Percentiles rank a stretch among this genome's conserved stretches.
Evolutionary conservation across 2,329 filamentous ascomycete species (phyloP).

Genomic region (Aureobasidium pullulans): DNA sequence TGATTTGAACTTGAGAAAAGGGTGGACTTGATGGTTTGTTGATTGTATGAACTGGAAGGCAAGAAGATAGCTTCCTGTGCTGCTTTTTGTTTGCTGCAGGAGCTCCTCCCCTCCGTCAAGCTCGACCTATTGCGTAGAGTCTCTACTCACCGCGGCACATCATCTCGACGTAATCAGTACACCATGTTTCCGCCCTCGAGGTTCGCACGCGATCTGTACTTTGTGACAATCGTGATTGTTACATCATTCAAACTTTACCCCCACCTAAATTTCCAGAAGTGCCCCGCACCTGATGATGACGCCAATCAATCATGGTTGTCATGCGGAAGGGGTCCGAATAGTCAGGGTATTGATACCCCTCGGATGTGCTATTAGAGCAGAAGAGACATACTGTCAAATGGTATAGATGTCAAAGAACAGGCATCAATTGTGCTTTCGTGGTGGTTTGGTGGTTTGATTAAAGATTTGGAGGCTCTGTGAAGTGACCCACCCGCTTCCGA

Average conservation of each 20-base stretch:
- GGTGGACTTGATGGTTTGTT: neutral
- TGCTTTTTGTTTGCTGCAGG: slow-evolving; percentile 1
- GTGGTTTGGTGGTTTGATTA: neutral
- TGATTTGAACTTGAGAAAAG: neutral
- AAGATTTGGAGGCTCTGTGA: neutral
- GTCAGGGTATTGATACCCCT: neutral
- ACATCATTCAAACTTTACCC: neutral
- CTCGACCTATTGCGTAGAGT: slow-evolving; percentile 2
- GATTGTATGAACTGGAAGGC: neutral
- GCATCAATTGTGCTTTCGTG: neutral
- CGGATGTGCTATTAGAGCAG: neutral
- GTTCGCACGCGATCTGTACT: neutral
- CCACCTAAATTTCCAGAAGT: neutral
- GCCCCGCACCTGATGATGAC: slow-evolving; percentile 2
- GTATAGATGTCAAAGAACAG: neutral
- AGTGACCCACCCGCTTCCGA: neutral
- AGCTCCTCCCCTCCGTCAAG: neutral
- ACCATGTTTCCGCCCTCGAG: neutral
- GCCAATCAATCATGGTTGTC: neutral
- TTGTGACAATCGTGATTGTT: slow-evolving; percentile 3
- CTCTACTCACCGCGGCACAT: neutral
- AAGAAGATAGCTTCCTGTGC: neutral
- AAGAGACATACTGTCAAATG: neutral
- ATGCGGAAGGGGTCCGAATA: neutral
- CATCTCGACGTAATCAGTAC: neutral